Percentiles rank a stretch among this genome's conserved stretches.
phyloP scores from a whole-genome alignment of 768 basidiomycete genomes.

The Amanita pseudoporphyria region DNA sequence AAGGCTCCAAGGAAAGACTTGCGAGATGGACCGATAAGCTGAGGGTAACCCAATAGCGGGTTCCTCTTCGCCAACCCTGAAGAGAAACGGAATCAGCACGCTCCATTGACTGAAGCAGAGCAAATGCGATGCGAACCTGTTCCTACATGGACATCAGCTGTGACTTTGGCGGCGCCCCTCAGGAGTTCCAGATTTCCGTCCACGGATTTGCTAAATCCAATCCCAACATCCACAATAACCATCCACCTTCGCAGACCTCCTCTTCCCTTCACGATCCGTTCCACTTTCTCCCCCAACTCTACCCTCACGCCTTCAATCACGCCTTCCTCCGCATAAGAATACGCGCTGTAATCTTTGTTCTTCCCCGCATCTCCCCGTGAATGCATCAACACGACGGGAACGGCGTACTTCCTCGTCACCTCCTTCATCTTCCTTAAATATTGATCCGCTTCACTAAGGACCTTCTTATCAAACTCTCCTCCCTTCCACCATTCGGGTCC shows the following conservation, averaged over 20 bases:
- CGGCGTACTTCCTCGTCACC: constrained; percentile 51
- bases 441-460: constrained; percentile 22
- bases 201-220: constrained; percentile 88
- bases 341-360: constrained; percentile 55
- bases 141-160: constrained; percentile 22
- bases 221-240: constrained; percentile 82
- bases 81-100: neutral
- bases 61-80: constrained; percentile 26
- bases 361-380: constrained; percentile 75
- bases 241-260: constrained; percentile 82
- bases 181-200: constrained; percentile 68
- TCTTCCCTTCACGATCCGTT: constrained; percentile 49
- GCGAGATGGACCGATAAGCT: constrained; percentile 69
- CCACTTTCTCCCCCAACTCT: constrained; percentile 67
- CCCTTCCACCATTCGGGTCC: constrained; percentile 26
- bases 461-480: neutral
- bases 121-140: neutral
- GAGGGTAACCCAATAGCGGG: constrained; percentile 47
- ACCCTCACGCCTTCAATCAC: constrained; percentile 58
- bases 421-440: constrained; percentile 52
- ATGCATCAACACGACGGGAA: constrained; percentile 91
- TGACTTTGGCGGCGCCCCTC: constrained; percentile 37
- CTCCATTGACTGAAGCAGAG: constrained; percentile 1
- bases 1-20: constrained; percentile 79
- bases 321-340: constrained; percentile 29